Base-by-base conservation (phyloP, 2,329 filamentous ascomycete species). In the Colletotrichum sp. region DNA sequence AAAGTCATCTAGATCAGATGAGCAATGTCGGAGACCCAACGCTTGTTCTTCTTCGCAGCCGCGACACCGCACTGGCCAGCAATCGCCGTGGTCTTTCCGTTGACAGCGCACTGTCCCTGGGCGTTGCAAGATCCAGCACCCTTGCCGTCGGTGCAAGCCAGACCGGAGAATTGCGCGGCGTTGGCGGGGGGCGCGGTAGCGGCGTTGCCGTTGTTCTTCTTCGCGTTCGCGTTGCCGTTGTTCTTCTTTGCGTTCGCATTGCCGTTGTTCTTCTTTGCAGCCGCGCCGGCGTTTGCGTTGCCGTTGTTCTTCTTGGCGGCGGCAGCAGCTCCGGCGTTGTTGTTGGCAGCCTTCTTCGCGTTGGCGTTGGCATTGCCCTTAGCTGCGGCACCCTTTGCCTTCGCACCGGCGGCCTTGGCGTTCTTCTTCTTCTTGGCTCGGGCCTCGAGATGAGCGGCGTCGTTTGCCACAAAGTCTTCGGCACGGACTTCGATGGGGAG, bases 61-160 rank as follows among this genome's bases (percentile, higher is more conserved):
- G 72, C 72, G 15, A 75, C 62, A 13, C 74, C 74, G 24, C 74
- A 76, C 65, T 76, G 74, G 10, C 74, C 74, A 6, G 70, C 70
- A 26, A 76, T 74, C n/a, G 24, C n/a, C 8, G 59, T 44, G 4
- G 74, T 74, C 74, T 76, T 74, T 44, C 74, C 74, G 30, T 76
- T 74, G 59, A 76, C 71, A 10, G 70, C 59, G 21, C 74, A 76
- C 21, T 69, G 34, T 12, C 70, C 70, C 4, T 65, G 57, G 74
- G 59, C 57, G 36, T 76, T 62, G 65, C 74, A 76, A 28, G 70
- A 26, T 13, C 74, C 74, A 4, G 74, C 74, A 16, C 74, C 74
- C 44, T 76, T 76, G 28, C 74, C 74, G 9, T 76, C 44, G 7
- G 70, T 76, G 36, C 74, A 76, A 8, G 74, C 74, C 44, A 76